Evolutionary conservation across 2,329 filamentous ascomycete species (phyloP).

Genomic region (Colletotrichum chrysophilum): DNA sequence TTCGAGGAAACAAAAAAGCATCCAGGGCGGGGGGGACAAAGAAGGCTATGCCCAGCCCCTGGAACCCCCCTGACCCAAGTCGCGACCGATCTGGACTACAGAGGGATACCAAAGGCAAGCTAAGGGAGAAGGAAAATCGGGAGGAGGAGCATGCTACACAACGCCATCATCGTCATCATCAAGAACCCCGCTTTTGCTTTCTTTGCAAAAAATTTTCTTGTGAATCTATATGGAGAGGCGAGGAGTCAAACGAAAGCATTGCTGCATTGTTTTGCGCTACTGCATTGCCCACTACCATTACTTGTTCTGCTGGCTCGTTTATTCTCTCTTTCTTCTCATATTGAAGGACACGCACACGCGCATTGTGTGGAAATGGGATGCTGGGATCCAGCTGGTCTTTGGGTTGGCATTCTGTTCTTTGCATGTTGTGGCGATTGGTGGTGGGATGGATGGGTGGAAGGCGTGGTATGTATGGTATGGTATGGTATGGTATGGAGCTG

Average conservation of each 20-base stretch:
- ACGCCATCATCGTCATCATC: background rate
- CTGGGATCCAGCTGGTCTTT: conserved; percentile 15
- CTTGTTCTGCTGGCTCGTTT: background rate
- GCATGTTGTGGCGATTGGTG: background rate
- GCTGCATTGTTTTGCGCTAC: background rate
- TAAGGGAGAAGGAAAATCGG: background rate
- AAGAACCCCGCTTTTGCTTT: background rate
- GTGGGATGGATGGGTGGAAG: background rate
- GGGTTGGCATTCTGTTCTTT: conserved; percentile 13
- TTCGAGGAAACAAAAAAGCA: conserved; percentile 3
- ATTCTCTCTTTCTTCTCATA: background rate
- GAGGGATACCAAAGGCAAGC: background rate
- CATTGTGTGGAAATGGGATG: background rate
- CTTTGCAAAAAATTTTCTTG: background rate
- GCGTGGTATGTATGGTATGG: background rate
- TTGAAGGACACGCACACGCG: background rate
- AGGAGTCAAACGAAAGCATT: background rate
- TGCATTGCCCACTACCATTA: background rate
- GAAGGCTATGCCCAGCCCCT: background rate
- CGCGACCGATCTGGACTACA: background rate
- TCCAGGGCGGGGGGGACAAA: background rate
- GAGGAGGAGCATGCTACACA: background rate
- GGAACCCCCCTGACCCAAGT: background rate
- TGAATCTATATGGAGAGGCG: background rate
- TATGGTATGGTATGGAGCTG: background rate